Conservation (phyloP, 257 asterid genomes). For the Nemophila menziesii region DNA sequence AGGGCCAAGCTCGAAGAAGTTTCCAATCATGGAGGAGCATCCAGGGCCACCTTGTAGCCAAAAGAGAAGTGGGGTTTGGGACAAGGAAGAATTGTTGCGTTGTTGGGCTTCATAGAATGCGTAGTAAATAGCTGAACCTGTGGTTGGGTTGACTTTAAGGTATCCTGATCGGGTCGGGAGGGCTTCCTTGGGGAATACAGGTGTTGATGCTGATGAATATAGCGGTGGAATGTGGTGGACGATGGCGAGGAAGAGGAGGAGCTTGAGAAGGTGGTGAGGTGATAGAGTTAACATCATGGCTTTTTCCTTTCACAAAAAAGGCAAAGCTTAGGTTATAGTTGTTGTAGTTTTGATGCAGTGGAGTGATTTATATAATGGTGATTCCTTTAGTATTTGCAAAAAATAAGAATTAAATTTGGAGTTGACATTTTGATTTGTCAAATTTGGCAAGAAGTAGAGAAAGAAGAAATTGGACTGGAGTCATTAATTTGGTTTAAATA, state of each 20-base stretch:
- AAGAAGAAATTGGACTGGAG: no score
- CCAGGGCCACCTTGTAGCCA: slow-evolving; percentile 97
- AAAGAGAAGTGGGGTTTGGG: slow-evolving; percentile 46
- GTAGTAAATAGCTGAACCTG: slow-evolving; percentile 66
- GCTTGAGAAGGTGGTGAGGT: slow-evolving; percentile 17
- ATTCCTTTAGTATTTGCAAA: no score
- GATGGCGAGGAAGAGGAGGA: slow-evolving; percentile 25
- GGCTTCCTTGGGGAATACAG: slow-evolving; percentile 43
- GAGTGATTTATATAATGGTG: no score
- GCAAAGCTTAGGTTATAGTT: no score
- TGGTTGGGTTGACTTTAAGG: slow-evolving; percentile 50
- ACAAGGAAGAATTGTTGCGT: slow-evolving; percentile 14
- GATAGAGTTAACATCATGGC: slow-evolving; percentile 3
- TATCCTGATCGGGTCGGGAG: slow-evolving; percentile 67
- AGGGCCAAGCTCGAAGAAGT: slow-evolving; percentile 68
- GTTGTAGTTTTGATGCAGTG: no score
- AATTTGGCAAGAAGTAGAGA: neutral
- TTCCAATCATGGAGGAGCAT: slow-evolving; percentile 71
- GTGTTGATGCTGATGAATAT: slow-evolving; percentile 13
- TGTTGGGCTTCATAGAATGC: slow-evolving; percentile 60
- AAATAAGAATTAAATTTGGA: no score
- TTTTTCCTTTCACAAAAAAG: no score
- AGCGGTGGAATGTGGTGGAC: slow-evolving; percentile 23
- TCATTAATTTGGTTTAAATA: no score
- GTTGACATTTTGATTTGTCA: neutral